Evolutionary conservation across 192 early-diverging fungal species (phyloP), one percentile per base, ranked within the genome.

Genomic region (Gigaspora rosea): DNA sequence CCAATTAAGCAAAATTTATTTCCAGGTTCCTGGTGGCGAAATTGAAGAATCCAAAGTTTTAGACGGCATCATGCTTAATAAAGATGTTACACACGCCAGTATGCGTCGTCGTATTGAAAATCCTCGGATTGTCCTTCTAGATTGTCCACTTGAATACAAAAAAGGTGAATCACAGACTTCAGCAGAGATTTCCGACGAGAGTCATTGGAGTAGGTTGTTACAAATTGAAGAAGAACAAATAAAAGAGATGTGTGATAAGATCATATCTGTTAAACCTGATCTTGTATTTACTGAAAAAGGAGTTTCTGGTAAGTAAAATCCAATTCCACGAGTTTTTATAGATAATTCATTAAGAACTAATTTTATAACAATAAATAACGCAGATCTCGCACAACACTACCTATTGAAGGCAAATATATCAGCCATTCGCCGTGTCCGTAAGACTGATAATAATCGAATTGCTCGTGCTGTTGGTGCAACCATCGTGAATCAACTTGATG

Each of bases 201-300:
- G 90, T 41, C 96, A 99, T 85, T 99, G 98, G 98, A 87, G 92
- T 72, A 89, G 98, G 41, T 89, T 99, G 58, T 84, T 99, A 80
- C 91, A 98, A 84, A 99, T 99, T 78, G 98, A 99, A 86, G 98
- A 99, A 87, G 97, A 99, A 86, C 98, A 99, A 86, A 88, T 99
- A 85, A 96, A 96, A 89, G 83, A 86, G 78, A 91, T 99, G 88
- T 97, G 96, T 83, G 97, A 99, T 73, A 93, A 94, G 87, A 98
- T 99, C 78, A 92, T 95, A 75, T 88, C 91, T 32, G 84, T 98
- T 61, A 99, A 99, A 88, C 98, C 98, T 57, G 98, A 99, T 76
- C 80, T 99, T 66, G 96, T 99, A 22, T 93, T 99, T 72, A 99
- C 98, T 35, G 98, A 99, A 82, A 99, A 99, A 91, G 98, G 98